Evolutionary conservation across 2,329 filamentous ascomycete genomes (phyloP).

Genomic region (Apiospora sp.): DNA sequence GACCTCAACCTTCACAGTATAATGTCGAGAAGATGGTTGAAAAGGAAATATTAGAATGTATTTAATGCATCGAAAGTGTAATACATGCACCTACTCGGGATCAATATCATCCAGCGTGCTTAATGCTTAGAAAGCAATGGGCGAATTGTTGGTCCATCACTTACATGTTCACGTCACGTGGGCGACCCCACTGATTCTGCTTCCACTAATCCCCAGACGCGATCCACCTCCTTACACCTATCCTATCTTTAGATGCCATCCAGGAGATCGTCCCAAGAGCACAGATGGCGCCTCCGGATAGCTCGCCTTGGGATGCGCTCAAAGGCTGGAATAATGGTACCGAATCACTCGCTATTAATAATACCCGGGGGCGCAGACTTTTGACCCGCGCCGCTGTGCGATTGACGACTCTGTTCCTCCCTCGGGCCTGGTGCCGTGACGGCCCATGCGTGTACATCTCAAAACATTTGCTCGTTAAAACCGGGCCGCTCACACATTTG

Average conservation of each 20-base stretch:
- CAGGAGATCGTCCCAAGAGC: not conserved
- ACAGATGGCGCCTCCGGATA: not conserved
- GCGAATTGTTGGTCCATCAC: too few species aligned
- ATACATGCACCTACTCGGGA: too few species aligned
- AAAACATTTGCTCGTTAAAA: not conserved
- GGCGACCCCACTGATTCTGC: not conserved
- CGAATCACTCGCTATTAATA: not conserved
- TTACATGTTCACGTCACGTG: not conserved
- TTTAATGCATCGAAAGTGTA: too few species aligned
- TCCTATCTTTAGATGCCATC: not conserved
- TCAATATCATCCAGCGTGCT: too few species aligned
- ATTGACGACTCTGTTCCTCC: not conserved
- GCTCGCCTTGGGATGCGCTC: not conserved
- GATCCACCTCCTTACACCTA: not conserved
- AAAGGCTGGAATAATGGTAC: conserved; percentile 9
- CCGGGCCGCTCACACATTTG: conserved; percentile 33
- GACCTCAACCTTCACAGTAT: too few species aligned
- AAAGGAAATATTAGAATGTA: too few species aligned
- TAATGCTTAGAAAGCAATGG: too few species aligned
- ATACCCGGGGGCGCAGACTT: not conserved
- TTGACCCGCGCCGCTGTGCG: conserved; percentile 10
- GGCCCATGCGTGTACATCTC: conserved; percentile 15
- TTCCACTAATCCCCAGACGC: not conserved
- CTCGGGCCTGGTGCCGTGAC: not conserved
- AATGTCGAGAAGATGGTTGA: too few species aligned